Evolutionary conservation across 345 rosid genomes (phyloP).

Genomic region (Hevea brasiliensis): DNA sequence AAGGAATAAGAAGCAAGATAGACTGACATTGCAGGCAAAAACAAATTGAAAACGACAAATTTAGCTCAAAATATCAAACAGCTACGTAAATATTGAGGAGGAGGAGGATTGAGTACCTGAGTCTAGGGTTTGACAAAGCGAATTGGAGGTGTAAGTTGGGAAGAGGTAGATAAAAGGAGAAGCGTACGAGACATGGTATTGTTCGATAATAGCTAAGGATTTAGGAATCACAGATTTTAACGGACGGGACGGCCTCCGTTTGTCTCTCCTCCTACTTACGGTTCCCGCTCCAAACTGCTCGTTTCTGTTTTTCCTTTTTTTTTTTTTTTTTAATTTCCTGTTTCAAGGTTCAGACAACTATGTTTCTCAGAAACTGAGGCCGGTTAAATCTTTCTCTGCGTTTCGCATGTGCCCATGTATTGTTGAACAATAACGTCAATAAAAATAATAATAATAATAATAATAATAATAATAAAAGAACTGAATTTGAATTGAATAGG

Average conservation of each 20-base stretch:
- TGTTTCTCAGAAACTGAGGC: slow-evolving; percentile 5
- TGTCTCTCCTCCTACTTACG: not conserved
- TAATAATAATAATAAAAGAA: not conserved
- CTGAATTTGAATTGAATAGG: too few relatives aligned
- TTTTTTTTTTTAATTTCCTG: not conserved
- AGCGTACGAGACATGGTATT: not conserved
- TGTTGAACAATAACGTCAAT: too few relatives aligned
- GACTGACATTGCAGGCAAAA: not conserved
- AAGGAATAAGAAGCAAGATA: not conserved
- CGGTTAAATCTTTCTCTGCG: not conserved
- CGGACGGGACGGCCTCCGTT: not conserved
- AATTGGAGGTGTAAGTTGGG: not conserved
- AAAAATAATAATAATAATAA: too few relatives aligned
- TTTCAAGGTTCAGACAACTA: slow-evolving; percentile 17
- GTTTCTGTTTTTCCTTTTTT: not conserved
- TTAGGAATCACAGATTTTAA: not conserved
- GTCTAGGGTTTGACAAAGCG: slow-evolving; percentile 1
- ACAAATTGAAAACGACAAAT: not conserved
- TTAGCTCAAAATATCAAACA: not conserved
- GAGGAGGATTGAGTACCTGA: not conserved
- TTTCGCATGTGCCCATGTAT: too few relatives aligned
- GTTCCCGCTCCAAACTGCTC: not conserved
- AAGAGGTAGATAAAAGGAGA: not conserved
- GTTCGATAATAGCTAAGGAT: not conserved
- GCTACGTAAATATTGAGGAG: not conserved